phyloP scores from a whole-genome alignment of 2,329 filamentous ascomycete genomes.

The Didymella exigua region DNA sequence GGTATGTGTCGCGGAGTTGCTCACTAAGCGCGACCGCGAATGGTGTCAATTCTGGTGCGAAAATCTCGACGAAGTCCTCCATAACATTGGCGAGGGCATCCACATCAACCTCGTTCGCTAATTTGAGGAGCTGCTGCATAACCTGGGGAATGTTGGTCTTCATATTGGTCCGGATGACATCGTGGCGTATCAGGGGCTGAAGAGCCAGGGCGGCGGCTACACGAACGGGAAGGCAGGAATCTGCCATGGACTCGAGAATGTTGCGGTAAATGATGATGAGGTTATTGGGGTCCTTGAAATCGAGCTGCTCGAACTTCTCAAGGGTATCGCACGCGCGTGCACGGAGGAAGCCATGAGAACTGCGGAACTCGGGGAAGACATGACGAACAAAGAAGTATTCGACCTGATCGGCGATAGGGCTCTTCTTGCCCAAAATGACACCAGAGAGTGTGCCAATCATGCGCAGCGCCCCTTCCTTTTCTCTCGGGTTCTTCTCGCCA shows the following conservation, averaged over 20 bases:
- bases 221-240: slow-evolving; percentile 88
- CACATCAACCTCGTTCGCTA: slow-evolving; percentile 97
- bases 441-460: slow-evolving; percentile 97
- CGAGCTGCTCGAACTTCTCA: slow-evolving; percentile 95
- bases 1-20: slow-evolving; percentile 93
- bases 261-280: slow-evolving; percentile 95
- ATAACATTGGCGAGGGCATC: slow-evolving; percentile 97
- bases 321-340: slow-evolving; percentile 95
- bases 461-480: slow-evolving; percentile 93
- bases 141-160: slow-evolving; percentile 97
- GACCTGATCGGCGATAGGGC: slow-evolving; percentile 94
- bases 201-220: slow-evolving; percentile 93
- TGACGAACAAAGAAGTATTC: slow-evolving; percentile 99
- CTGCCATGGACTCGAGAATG: slow-evolving; percentile 95
- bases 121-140: slow-evolving; percentile 97
- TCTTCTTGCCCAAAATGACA: slow-evolving; percentile 97
- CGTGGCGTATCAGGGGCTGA: slow-evolving; percentile 93
- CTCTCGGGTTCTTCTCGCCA: slow-evolving; percentile 88
- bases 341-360: slow-evolving; percentile 86
- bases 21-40: slow-evolving; percentile 96
- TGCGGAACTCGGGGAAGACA: slow-evolving; percentile 97
- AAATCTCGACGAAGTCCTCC: slow-evolving; percentile 99
- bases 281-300: slow-evolving; percentile 97
- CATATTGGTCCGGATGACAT: slow-evolving; percentile 93
- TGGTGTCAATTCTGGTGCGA: slow-evolving; percentile 93